Base-by-base conservation (phyloP, 257 asterid species). In the Craterostigma plantagineum region DNA sequence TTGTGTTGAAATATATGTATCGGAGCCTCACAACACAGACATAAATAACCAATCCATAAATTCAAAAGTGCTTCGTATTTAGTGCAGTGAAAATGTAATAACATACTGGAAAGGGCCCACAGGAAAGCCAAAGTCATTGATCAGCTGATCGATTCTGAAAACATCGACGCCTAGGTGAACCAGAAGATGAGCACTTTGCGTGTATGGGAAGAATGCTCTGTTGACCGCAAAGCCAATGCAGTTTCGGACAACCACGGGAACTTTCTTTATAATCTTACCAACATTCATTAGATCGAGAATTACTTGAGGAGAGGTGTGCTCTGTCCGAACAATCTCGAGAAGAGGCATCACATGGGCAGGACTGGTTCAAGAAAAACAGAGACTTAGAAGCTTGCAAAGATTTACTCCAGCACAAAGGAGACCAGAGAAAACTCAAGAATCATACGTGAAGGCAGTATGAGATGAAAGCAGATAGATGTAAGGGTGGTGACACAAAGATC, bases 261-360 rank as follows among this genome's bases (percentile, higher is more conserved):
- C 91, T 67, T 90, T 90, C 76, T 83, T 83, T 42, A 90, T 90
- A 46, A 62, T 52, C 72, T 90, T 90, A 56, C 99, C 99, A 51
- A 80, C 76, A 54, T 76, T 62, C 78, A 90, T 71, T 50, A 90
- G 77, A 58, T 90, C 96, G 47, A 90, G 84, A 58, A 84, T 70
- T 52, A 70, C 84, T 77, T 83, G 99, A 18, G 95, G 67, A 46
- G 99, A 83, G 48, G 99, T 90, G 73, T 71, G 75, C 50, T 73
- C 70, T 0, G 99, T 79, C 69, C 91, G 79, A 23, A 90, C 69
- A 37, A 90, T 73, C 75, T 90, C 99, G 76, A 90, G 56, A 42
- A 90, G 92, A 58, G 96, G 91, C 99, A 90, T 90, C 53, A 90
- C 62, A 13, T 90, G 96, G 36, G 99, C 99, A 60, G 99, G 99